Percentiles rank a stretch among this genome's conserved stretches.
Evolutionary conservation across 148 eudicot species (phyloP).

Genomic region (Vaccinium corymbosum): DNA sequence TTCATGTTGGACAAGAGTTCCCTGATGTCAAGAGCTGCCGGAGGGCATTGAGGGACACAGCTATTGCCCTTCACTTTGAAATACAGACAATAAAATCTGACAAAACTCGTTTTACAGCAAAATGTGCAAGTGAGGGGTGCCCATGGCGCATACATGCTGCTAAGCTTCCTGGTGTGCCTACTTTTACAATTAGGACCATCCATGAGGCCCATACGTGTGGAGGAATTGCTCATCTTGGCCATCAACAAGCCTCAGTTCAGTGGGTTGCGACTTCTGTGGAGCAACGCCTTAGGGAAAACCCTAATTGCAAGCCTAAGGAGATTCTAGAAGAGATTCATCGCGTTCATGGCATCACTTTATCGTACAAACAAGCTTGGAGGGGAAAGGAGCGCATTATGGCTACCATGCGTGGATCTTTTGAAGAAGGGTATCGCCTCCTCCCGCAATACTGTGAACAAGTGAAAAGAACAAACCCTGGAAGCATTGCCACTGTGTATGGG

Average conservation of each 20-base stretch:
- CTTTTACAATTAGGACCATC: conserved; percentile 50
- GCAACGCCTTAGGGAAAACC: conserved; percentile 47
- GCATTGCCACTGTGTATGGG: conserved; percentile 57
- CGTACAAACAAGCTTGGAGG: conserved; percentile 68
- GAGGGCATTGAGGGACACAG: conserved; percentile 51
- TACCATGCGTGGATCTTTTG: conserved; percentile 60
- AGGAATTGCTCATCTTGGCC: conserved; percentile 52
- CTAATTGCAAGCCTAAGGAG: conserved; percentile 60
- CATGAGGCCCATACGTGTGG: conserved; percentile 47
- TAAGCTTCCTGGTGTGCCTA: conserved; percentile 49
- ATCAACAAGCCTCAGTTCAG: conserved; percentile 64
- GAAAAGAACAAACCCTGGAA: conserved; percentile 49
- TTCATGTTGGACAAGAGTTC: conserved; percentile 57
- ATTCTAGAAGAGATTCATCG: conserved; percentile 63
- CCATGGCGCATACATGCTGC: conserved; percentile 69
- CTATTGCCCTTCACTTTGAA: conserved; percentile 61
- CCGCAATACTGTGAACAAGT: conserved; percentile 61
- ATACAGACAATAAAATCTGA: conserved; percentile 59
- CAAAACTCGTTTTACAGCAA: conserved; percentile 59
- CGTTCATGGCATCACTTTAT: conserved; percentile 53
- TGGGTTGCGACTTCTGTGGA: conserved; percentile 62
- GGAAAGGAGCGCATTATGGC: conserved; percentile 69
- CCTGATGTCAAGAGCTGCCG: conserved; percentile 56
- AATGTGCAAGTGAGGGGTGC: conserved; percentile 53
- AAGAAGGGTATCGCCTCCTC: conserved; percentile 57